These are phyloP conservation scores for Abrus pulchellus DNA, from an alignment of 306 rosid species.

Conservation along the genomic window DNA sequence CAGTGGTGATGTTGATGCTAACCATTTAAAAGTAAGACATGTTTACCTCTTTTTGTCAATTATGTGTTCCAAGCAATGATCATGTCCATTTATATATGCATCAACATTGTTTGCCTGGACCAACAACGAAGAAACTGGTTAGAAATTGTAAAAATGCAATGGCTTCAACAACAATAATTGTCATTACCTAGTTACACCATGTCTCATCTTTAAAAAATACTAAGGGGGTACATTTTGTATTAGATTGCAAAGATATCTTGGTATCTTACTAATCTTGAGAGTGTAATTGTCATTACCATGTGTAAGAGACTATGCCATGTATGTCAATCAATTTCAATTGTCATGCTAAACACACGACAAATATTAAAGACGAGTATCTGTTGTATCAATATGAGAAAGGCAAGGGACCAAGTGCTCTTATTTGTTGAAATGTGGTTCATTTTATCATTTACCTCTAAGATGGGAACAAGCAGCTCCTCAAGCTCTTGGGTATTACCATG, in stretches of 20 bases:
- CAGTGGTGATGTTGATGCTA: constrained; percentile 18
- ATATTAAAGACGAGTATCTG: not conserved
- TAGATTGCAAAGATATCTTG: not conserved
- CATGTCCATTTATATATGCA: constrained; percentile 88
- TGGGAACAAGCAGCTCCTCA: constrained; percentile 66
- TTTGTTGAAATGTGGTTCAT: constrained; percentile 7
- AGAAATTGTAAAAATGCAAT: constrained; percentile 2
- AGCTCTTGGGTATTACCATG: constrained; percentile 81
- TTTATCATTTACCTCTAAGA: constrained; percentile 61
- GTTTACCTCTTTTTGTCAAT: constrained; percentile 64
- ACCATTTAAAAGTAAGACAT: constrained; percentile 27
- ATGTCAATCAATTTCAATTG: constrained; percentile 6
- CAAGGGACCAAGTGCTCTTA: not conserved
- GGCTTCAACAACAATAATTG: not conserved
- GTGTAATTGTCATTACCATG: not conserved
- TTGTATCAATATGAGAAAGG: not conserved
- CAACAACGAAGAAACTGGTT: constrained; percentile 39
- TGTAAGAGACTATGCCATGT: not conserved
- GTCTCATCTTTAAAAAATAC: not conserved
- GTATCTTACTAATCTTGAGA: not conserved
- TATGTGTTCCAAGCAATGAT: constrained; percentile 84
- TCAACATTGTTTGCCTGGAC: constrained; percentile 68
- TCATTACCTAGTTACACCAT: not conserved
- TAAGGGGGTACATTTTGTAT: not conserved
- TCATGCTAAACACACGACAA: constrained; percentile 6